Evolutionary conservation across 2,329 filamentous ascomycete species (phyloP).

Genomic region (Hansfordia pulvinata): DNA sequence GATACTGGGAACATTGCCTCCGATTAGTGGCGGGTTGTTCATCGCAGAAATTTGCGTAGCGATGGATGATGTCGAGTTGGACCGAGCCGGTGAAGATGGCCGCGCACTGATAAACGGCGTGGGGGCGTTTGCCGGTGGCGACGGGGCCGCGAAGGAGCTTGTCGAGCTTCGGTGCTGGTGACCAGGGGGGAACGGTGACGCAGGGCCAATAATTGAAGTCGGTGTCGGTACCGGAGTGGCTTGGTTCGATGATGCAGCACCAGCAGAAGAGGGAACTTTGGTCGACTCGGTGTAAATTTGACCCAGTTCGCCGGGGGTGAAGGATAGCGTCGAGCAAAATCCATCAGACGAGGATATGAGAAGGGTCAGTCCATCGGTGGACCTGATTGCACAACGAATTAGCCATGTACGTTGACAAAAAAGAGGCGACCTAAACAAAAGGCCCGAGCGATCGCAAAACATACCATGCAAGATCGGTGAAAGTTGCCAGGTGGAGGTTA

Average conservation of each 20-base stretch:
- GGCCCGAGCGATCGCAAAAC: too few species aligned
- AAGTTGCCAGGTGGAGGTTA: conserved; percentile 94
- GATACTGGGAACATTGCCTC: conserved; percentile 64
- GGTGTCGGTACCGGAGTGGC: conserved; percentile 61
- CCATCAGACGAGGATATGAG: conserved; percentile 97
- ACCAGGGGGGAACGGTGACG: conserved; percentile 41
- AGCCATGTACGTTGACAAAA: neutral
- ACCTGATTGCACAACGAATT: conserved; percentile 34
- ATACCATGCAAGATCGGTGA: conserved; percentile 92
- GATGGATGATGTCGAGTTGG: conserved; percentile 75
- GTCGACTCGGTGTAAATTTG: conserved; percentile 61
- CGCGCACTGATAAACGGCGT: conserved; percentile 49
- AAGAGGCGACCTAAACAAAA: too few species aligned
- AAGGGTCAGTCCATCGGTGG: conserved; percentile 62
- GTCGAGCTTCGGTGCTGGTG: conserved; percentile 45
- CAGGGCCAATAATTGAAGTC: conserved; percentile 46
- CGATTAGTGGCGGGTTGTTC: conserved; percentile 67
- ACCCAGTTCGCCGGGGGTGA: conserved; percentile 71
- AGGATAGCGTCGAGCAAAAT: conserved; percentile 87
- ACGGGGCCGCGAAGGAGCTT: conserved; percentile 43
- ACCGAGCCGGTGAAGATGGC: conserved; percentile 67
- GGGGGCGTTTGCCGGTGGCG: conserved; percentile 40
- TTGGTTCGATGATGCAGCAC: conserved; percentile 39
- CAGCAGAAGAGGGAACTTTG: conserved; percentile 26
- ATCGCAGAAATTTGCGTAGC: conserved; percentile 54